These are phyloP conservation scores for Xylaria nigripes DNA, from an alignment of 495 filamentous ascomycete genomes.

Conservation along the genomic window DNA sequence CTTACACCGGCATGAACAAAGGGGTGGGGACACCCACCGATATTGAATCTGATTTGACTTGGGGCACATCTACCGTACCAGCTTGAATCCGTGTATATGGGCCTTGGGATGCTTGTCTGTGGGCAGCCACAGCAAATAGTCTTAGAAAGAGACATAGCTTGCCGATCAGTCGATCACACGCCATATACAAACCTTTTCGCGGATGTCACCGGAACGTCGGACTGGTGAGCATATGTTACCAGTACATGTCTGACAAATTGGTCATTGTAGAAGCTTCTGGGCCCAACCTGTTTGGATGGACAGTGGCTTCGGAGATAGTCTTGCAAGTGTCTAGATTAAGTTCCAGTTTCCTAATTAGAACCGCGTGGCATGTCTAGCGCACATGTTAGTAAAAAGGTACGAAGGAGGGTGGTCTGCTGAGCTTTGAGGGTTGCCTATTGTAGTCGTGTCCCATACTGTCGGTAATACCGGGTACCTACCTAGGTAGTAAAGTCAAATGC, in stretches of 20 bases:
- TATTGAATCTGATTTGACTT: neutral
- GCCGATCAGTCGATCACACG: neutral
- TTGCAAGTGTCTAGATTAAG: neutral
- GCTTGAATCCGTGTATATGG: neutral
- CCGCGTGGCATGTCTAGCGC: slow-evolving; percentile 1
- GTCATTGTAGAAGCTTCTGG: slow-evolving; percentile 1
- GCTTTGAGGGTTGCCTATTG: neutral
- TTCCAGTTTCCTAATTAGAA: neutral
- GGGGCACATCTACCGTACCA: neutral
- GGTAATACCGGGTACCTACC: slow-evolving; percentile 1
- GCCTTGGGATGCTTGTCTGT: neutral
- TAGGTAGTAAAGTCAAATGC: neutral
- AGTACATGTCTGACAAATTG: neutral
- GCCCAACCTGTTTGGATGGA: neutral
- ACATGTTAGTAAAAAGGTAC: neutral
- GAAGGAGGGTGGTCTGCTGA: neutral
- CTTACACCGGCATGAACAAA: neutral
- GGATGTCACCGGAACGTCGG: neutral
- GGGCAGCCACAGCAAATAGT: neutral
- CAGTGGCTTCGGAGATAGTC: neutral
- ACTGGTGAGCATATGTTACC: neutral
- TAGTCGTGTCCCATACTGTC: slow-evolving; percentile 7
- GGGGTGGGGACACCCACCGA: neutral
- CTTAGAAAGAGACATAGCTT: neutral
- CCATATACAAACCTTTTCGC: slow-evolving; percentile 1